Evolutionary conservation across 805 yeast genomes (phyloP), one percentile per base, ranked within the genome.

Genomic region (Candida easanensis): DNA sequence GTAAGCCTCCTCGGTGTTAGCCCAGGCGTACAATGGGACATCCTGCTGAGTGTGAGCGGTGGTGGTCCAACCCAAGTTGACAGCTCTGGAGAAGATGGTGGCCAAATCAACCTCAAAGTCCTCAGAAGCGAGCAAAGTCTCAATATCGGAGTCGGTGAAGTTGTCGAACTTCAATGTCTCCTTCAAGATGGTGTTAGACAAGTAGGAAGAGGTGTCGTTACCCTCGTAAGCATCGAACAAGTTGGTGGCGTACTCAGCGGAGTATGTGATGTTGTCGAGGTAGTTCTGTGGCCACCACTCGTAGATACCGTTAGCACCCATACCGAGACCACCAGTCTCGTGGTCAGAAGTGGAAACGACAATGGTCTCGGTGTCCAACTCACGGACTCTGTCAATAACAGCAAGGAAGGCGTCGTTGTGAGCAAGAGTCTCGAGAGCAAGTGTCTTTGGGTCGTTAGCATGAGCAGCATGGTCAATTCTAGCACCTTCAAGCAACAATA

Each of bases 381-480:
- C 54, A 48, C 82, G 76, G 25, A 85, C 85, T 60, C 80, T 87
- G 38, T 84, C 79, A 41, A 77, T 64, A 5, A 83, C 95, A 15
- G 87, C 85, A 48, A 74, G 64, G 68, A 86, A 87, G 5, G 96
- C 88, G 38, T 77, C 80, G 61, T 85, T 91, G 60, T 80, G 89
- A 4, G 93, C 96, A 50, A 87, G 66, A 3, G 88, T 89, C 64
- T 89, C 97, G 53, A 86, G 70, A 11, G 86, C 95, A 65, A 87
- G 95, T n/a, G 96, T 91, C 9, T 88, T 88, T 21, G 97, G 91
- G 62, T 89, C 97, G 59, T 90, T 88, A 50, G 75, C 79, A 66
- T 89, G 97, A 36, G 95, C 96, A 14, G 96, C 96, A 61, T 89
- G 97, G 66, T 90, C 97, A 58, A 89, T 88, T 62, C 97, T 76